Base-by-base conservation (phyloP, 345 rosid genomes). In the Orychophragmus violaceus region DNA sequence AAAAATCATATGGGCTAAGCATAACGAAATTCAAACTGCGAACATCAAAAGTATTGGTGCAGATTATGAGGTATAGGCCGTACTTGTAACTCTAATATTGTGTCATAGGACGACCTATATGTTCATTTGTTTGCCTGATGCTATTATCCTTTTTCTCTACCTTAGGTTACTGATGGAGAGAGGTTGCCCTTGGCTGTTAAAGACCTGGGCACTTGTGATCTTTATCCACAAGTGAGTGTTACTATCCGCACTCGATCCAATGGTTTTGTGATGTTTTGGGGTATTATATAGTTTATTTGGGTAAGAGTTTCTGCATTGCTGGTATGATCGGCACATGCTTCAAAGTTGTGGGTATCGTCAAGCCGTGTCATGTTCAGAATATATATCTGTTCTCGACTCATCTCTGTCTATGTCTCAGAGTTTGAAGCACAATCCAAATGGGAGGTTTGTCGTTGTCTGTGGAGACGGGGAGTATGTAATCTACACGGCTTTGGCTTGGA, bases 81-180 rank as follows among this genome's bases (percentile, higher is more conserved):
- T 36, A 13, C 42, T 36, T 36, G 6, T 36, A 36, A 36, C 42
- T 36, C 42, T 36, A 8, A 9, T 8, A 9, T 12, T 32, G 36
- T 32, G 12, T 3, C 36, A 32, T 2, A 8, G 2, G 36, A 32
- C 2, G 1, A 1, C 36, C 12, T 1, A 32, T 8, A 8, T 32
- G 11, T 32, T 36, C 13, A 36, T 36, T 36, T 36, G 42, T 36
- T 36, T 36, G 42, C 6, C 42, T 36, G 5, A 36, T 36, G 42
- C 42, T 36, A 13, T 36, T 13, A 2, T 32, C 36, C 16, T 36
- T 36, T 36, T 36, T 36, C 42, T 36, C 42, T 36, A 58, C 62
- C 58, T 53, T 85, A 94, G 99, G 91, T 77, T 46, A 88, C 97
- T 16, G 97, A 94, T 78, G 99, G 97, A 75, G 99, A 94, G 79